Evolutionary conservation across 192 early-diverging fungal genomes (phyloP).

Genomic region (Allomyces macrogynus): DNA sequence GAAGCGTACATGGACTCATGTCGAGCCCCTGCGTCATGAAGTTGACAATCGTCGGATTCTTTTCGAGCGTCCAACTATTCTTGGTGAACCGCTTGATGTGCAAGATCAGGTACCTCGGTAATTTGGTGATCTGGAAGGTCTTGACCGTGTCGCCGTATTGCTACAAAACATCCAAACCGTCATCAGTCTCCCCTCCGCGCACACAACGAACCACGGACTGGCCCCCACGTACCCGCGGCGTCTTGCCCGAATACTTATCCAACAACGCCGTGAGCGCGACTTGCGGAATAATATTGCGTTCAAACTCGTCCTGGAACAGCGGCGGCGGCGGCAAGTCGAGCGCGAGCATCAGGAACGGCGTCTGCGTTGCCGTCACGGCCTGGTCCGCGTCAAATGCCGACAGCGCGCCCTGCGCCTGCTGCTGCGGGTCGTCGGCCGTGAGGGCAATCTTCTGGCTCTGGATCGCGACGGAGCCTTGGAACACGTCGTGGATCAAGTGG

Average conservation of each 20-base stretch:
- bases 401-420: conserved; percentile 13
- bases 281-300: conserved; percentile 82
- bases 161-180: conserved; percentile 4
- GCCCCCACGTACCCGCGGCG: conserved; percentile 24
- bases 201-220: neutral
- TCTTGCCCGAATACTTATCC: conserved; percentile 63
- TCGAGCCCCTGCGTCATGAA: conserved; percentile 73
- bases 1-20: conserved; percentile 29
- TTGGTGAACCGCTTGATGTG: conserved; percentile 79
- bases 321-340: conserved; percentile 81
- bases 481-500: conserved; percentile 42
- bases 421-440: neutral
- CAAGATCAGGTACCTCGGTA: conserved; percentile 76
- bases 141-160: conserved; percentile 32
- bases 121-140: conserved; percentile 45
- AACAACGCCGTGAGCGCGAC: conserved; percentile 62
- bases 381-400: conserved; percentile 23
- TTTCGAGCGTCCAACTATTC: conserved; percentile 62
- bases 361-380: conserved; percentile 19
- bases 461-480: conserved; percentile 68
- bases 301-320: conserved; percentile 65
- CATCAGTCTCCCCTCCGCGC: too few relatives aligned
- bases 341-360: conserved; percentile 69
- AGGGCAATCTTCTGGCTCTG: conserved; percentile 39
- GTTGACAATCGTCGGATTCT: conserved; percentile 93